Evolutionary conservation across 2,329 filamentous ascomycete species (phyloP).

Genomic region (Cordyceps farinosa): DNA sequence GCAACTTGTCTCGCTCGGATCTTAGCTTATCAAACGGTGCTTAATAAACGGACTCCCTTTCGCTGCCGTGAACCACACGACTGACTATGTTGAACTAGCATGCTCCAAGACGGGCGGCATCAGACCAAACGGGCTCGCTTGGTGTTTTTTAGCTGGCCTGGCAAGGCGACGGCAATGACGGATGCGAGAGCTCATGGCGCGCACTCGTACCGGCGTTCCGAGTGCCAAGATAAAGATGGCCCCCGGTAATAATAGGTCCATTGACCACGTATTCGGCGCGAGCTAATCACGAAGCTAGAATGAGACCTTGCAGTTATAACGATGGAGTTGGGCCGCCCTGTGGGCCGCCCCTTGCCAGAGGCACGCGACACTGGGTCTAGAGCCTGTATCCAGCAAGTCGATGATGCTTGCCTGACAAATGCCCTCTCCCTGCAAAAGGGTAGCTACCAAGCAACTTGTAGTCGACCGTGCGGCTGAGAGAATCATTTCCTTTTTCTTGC

Average conservation of each 20-base stretch:
- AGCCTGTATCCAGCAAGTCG: background rate
- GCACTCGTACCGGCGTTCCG: slow-evolving; percentile 5
- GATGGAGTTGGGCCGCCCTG: background rate
- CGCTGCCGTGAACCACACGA: background rate
- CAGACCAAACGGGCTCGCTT: background rate
- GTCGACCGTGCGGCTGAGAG: background rate
- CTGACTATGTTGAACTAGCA: background rate
- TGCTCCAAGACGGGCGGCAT: background rate
- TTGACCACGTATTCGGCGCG: background rate
- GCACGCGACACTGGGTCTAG: background rate
- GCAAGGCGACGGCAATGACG: background rate
- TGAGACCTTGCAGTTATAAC: background rate
- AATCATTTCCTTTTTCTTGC: background rate
- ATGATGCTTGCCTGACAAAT: background rate
- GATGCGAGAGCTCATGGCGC: background rate
- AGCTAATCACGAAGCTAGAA: background rate
- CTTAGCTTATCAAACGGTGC: background rate
- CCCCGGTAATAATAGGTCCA: background rate
- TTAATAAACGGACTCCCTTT: background rate
- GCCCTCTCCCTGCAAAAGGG: too few relatives aligned
- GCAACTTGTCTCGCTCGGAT: background rate
- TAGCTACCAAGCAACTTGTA: background rate
- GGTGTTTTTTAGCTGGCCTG: background rate
- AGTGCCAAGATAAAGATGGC: background rate
- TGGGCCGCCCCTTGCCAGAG: background rate